A percentile compares a stretch with the other conserved stretches of the same genome.
These are phyloP conservation scores for Penicillium janthinellum DNA, from an alignment of 2,329 filamentous ascomycete species.

Conservation along the genomic window DNA sequence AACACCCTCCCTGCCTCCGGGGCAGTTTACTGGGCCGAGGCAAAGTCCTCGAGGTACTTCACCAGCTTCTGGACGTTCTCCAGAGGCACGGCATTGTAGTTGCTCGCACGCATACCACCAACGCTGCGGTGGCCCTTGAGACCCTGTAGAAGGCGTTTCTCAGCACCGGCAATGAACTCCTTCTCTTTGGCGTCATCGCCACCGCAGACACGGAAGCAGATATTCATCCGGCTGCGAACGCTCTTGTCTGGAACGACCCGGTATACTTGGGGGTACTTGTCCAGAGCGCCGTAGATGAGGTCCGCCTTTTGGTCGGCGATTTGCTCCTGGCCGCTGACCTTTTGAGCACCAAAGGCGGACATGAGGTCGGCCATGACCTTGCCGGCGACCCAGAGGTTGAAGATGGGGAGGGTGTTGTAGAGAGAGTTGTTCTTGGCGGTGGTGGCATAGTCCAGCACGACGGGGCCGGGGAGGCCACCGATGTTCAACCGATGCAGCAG, in stretches of 20 bases:
- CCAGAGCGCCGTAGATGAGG: conserved; percentile 75
- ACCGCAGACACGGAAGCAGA: conserved; percentile 78
- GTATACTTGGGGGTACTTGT: conserved; percentile 73
- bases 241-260: conserved; percentile 73
- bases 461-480: conserved; percentile 65
- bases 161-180: conserved; percentile 73
- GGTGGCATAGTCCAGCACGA: conserved; percentile 79
- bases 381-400: conserved; percentile 89
- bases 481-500: conserved; percentile 74
- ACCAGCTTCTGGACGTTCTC: conserved; percentile 47
- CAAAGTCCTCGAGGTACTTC: conserved; percentile 57
- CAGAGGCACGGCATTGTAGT: conserved; percentile 80
- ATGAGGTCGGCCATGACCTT: conserved; percentile 80
- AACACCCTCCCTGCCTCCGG: conserved; percentile 3
- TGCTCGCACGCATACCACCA: conserved; percentile 81
- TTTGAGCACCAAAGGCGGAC: conserved; percentile 61
- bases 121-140: conserved; percentile 88
- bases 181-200: conserved; percentile 73
- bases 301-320: conserved; percentile 73
- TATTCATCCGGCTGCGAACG: conserved; percentile 87
- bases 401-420: conserved; percentile 95
- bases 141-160: conserved; percentile 69
- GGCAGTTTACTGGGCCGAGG: conserved; percentile 31
- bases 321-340: conserved; percentile 74
- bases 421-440: conserved; percentile 91